Percentiles rank a stretch among this genome's conserved stretches.
phyloP scores from a whole-genome alignment of 345 rosid genomes.

The Citrus sp. region DNA sequence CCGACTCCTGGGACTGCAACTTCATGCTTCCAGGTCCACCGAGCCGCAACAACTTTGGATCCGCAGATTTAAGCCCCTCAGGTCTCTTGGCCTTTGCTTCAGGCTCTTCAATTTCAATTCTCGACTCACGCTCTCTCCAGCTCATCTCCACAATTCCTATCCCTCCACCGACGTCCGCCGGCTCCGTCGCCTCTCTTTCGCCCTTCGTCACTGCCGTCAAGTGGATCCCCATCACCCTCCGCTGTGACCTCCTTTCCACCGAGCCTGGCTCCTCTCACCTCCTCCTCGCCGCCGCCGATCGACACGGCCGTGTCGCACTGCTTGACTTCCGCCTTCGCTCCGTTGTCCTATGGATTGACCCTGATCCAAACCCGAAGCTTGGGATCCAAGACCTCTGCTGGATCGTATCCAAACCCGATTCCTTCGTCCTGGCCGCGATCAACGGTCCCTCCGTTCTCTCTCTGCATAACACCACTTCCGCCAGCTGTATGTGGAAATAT shows the following conservation, averaged over 20 bases:
- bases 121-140: constrained; percentile 86
- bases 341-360: constrained; percentile 57
- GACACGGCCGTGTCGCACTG: constrained; percentile 87
- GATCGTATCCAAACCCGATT: constrained; percentile 52
- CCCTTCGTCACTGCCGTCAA: constrained; percentile 82
- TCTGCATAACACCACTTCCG: constrained; percentile 43
- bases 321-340: constrained; percentile 73
- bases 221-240: constrained; percentile 82
- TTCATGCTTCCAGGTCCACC: constrained; percentile 90
- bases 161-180: constrained; percentile 53
- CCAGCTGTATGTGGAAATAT: constrained; percentile 66
- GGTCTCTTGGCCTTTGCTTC: constrained; percentile 86
- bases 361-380: constrained; percentile 52
- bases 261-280: constrained; percentile 74
- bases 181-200: constrained; percentile 52
- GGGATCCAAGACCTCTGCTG: constrained; percentile 93
- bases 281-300: constrained; percentile 85
- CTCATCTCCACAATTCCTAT: constrained; percentile 72
- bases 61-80: constrained; percentile 69
- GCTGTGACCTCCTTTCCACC: constrained; percentile 73
- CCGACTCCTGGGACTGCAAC: constrained; percentile 55
- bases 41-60: constrained; percentile 86
- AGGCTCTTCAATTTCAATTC: constrained; percentile 74
- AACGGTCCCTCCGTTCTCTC: constrained; percentile 73
- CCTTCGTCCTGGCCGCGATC: constrained; percentile 61